Evolutionary conservation across 768 basidiomycete genomes (phyloP), one percentile per base, ranked within the genome.

Genomic region (Suillus fuscotomentosus): DNA sequence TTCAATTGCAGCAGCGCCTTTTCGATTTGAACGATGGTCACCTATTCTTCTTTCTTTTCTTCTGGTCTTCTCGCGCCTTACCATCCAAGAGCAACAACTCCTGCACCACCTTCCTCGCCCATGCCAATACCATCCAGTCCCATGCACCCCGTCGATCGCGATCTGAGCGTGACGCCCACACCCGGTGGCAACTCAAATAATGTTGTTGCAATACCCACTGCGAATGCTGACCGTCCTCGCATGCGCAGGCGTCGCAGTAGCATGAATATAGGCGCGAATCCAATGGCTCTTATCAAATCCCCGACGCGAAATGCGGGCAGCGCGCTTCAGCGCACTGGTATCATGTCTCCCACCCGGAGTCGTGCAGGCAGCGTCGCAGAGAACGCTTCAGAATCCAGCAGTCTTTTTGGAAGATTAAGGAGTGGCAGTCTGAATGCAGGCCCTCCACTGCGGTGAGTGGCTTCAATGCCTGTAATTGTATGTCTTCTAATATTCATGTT

Each of bases 41-140:
- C 77, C 1, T 90, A 90, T 70, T 90, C 89, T 38, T 77, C 85
- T 9, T 86, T 90, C 69, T 90, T 90, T 75, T 87, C 88, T 39
- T 88, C 88, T 47, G 89, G 89, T 24, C 81, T 90, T 42, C 84
- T 89, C 43, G 88, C 88, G 15, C 79, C 84, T 5, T 78, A 78
- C 50, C 67, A 74, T 48, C 56, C 70, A 43, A 62, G 71, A 68
- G 68, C 68, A 56, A 62, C 72, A 34, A 64, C 72, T 14, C 70
- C 76, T 3, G 60, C 65, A 15, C 66, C 74, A 31, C 71, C 72
- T 0, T 74, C 75, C 31, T 76, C 70, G 9, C 70, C 68, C 2
- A 65, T 67, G 53, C 57, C 59, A 6, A 55, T 70, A 24, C 68
- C 73, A 38, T 61, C 70, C 43, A 68, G 54, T 38, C 65, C 67